A percentile compares a stretch with the other conserved stretches of the same genome.
Evolutionary conservation across 2,329 filamentous ascomycete genomes (phyloP).

Genomic region (Catunica adiposa): DNA sequence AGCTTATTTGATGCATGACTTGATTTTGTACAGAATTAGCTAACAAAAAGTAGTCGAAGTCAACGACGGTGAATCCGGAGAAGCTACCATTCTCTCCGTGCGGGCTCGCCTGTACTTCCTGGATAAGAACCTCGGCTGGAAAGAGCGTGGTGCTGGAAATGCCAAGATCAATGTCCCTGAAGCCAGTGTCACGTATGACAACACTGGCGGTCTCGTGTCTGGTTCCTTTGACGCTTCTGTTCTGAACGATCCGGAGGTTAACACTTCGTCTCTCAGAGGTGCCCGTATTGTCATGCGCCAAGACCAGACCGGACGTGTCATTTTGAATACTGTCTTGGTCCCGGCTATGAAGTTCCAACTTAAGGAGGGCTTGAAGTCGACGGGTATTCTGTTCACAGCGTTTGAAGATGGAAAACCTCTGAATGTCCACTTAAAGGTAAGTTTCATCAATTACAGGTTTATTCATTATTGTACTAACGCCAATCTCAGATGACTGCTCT

Average conservation of each 20-base stretch:
- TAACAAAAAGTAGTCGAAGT: conserved; percentile 36
- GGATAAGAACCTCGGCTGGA: conserved; percentile 59
- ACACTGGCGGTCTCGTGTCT: conserved; percentile 31
- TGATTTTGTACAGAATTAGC: neutral
- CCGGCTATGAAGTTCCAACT: conserved; percentile 67
- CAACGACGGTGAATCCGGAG: conserved; percentile 75
- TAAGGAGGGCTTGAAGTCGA: conserved; percentile 53
- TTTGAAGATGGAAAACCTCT: conserved; percentile 41
- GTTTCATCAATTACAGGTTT: conserved; percentile 16
- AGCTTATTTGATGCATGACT: conserved; percentile 19
- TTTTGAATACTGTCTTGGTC: conserved; percentile 70
- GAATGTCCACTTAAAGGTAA: conserved; percentile 45
- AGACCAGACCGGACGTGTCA: conserved; percentile 71
- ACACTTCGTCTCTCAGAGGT: conserved; percentile 25
- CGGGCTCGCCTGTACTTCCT: conserved; percentile 77
- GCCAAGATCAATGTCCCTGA: conserved; percentile 68
- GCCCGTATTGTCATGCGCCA: conserved; percentile 78
- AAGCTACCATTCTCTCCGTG: conserved; percentile 56
- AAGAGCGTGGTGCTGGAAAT: conserved; percentile 71
- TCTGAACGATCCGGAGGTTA: conserved; percentile 20
- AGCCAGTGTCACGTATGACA: conserved; percentile 37
- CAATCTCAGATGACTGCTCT: conserved; percentile 33
- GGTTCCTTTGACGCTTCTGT: conserved; percentile 39
- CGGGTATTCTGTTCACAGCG: conserved; percentile 50
- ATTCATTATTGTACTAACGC: neutral